phyloP scores from a whole-genome alignment of 2,329 filamentous ascomycete genomes.

The Polychaeton citri region DNA sequence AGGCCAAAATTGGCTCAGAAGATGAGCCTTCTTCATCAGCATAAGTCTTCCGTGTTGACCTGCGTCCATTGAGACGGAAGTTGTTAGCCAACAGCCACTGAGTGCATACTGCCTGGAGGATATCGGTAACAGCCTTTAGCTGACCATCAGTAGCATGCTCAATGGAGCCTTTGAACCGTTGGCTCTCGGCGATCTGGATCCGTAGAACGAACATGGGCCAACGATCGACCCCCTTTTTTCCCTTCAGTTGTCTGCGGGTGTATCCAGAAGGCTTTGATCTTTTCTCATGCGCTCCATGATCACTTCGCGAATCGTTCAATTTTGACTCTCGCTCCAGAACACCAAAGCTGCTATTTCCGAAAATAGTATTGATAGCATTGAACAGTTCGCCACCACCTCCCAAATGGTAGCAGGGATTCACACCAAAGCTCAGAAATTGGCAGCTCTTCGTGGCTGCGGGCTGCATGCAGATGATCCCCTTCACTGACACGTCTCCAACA shows the following conservation, averaged over 20 bases:
- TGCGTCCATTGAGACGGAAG: too few species aligned
- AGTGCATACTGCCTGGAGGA: constrained; percentile 55
- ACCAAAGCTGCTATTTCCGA: constrained; percentile 67
- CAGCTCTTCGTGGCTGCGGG: constrained; percentile 58
- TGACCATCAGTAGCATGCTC: constrained; percentile 10
- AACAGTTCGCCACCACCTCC: constrained; percentile 54
- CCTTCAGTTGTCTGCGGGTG: constrained; percentile 38
- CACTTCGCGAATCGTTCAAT: constrained; percentile 7
- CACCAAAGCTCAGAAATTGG: constrained; percentile 73
- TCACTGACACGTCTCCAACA: constrained; percentile 46
- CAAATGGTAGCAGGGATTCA: constrained; percentile 48
- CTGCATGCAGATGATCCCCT: constrained; percentile 56
- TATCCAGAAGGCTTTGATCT: constrained; percentile 35
- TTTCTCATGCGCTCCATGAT: constrained; percentile 23
- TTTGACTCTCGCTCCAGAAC: background rate
- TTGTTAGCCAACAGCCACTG: constrained; percentile 65
- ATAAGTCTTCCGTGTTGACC: too few species aligned
- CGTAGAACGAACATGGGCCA: constrained; percentile 87
- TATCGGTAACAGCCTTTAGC: constrained; percentile 45
- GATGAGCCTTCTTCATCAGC: too few species aligned
- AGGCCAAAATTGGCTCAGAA: too few species aligned
- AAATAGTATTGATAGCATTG: constrained; percentile 64
- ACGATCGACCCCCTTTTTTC: constrained; percentile 56
- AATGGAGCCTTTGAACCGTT: constrained; percentile 4
- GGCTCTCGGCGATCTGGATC: constrained; percentile 12